Percentiles rank a stretch among this genome's conserved stretches.
phyloP scores from a whole-genome alignment of 345 rosid genomes.

The Draba incana region DNA sequence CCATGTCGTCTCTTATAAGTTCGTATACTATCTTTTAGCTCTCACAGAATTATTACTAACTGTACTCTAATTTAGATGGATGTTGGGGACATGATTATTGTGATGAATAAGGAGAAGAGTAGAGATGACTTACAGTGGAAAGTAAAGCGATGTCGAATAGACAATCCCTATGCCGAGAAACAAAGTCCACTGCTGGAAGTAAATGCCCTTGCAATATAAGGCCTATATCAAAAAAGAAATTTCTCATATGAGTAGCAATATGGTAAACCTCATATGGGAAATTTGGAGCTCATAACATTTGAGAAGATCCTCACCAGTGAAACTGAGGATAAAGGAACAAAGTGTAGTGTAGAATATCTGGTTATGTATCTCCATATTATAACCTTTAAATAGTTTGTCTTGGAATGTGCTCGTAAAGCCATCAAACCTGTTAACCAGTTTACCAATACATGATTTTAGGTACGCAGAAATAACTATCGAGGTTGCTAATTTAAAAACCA shows the following conservation, averaged over 20 bases:
- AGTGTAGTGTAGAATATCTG: conserved; percentile 95
- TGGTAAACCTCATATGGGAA: too few relatives aligned
- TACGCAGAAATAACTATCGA: neutral
- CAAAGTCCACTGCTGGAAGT: conserved; percentile 75
- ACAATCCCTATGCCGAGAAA: conserved; percentile 71
- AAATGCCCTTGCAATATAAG: conserved; percentile 80
- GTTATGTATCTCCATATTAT: conserved; percentile 94
- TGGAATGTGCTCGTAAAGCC: conserved; percentile 99
- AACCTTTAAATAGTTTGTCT: conserved; percentile 92
- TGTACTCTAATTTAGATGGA: neutral
- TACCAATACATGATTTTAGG: neutral
- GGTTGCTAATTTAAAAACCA: conserved; percentile 1
- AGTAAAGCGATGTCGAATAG: conserved; percentile 71
- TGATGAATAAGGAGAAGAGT: conserved; percentile 15
- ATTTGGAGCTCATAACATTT: too few relatives aligned
- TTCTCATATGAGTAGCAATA: neutral
- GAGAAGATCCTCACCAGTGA: conserved; percentile 58
- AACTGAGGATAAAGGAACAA: conserved; percentile 84
- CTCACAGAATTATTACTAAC: neutral
- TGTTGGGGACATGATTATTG: neutral
- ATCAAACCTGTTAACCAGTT: conserved; percentile 66
- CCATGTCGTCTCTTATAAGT: neutral
- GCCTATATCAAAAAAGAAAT: conserved; percentile 50
- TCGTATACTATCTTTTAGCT: neutral
- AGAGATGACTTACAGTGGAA: conserved; percentile 65